Base-by-base conservation (phyloP, 2,329 filamentous ascomycete genomes). In the Aspergillus uvarum region DNA sequence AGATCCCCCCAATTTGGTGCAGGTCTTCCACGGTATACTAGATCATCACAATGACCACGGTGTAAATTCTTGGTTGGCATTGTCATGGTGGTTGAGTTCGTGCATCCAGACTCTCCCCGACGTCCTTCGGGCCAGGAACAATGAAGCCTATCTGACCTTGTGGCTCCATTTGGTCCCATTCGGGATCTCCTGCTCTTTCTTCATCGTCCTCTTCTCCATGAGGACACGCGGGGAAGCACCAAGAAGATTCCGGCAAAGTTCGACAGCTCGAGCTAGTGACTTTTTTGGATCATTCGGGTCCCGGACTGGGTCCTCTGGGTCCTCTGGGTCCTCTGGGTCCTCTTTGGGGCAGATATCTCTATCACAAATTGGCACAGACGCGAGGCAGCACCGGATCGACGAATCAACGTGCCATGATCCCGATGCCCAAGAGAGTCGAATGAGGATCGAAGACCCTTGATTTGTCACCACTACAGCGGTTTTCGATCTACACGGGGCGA, bases 361-460 rank as follows among this genome's bases (percentile, higher is more conserved):
- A 72, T 74, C 72, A 75, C 68, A 74, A 72, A 67, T 57, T 56
- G 50, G 67, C 67, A 70, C 66, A 59, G 67, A 70, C 66, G 57
- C 54, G 54, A 64, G 58, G 49, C 62, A 61, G 47, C 50, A 54
- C 35, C 16, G 62, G 72, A 75, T 74, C 63, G 42, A 59, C 73
- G 67, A 75, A 73, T 73, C 63, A 72, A 59, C 51, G 50, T 53
- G 47, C n/a, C 38, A 24, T 61, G 65, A 70, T 69, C 60, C 50
- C 64, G 67, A 63, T 63, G 51, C 35, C n/a, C 57, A 54, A 56
- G 14, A 42, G 53, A 58, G 51, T 47, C 26, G 51, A 52, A 58
- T 59, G 64, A 44, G 58, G 65, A 70, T 70, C 64, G 58, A 53
- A 56, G 59, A 63, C 59, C 61, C 65, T 67, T 75, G 71, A 75